Percentiles rank a stretch among this genome's conserved stretches.
These are phyloP conservation scores for Populus alba DNA, from an alignment of 345 rosid species.

Conservation along the genomic window DNA sequence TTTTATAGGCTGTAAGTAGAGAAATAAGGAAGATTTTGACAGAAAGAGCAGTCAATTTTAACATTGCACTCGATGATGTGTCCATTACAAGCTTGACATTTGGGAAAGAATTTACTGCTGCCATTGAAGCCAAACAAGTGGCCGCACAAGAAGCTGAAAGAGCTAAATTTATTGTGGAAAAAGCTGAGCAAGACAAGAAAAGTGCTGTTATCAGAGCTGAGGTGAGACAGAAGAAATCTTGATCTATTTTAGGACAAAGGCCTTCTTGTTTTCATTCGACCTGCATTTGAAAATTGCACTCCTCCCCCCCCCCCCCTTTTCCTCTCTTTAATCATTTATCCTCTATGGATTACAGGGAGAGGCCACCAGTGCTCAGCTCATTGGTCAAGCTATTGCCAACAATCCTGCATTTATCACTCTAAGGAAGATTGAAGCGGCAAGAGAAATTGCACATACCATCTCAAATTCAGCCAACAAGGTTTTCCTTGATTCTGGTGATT, in stretches of 20 bases:
- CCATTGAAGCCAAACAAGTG: conserved; percentile 91
- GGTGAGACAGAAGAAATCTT: conserved; percentile 38
- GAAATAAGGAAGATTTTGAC: conserved; percentile 88
- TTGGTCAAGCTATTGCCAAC: conserved; percentile 90
- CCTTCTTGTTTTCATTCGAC: neutral
- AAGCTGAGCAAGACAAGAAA: conserved; percentile 90
- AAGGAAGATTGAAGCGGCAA: conserved; percentile 89
- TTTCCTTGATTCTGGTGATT: conserved; percentile 64
- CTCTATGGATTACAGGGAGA: conserved; percentile 59
- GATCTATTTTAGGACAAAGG: neutral
- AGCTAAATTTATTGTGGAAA: conserved; percentile 90
- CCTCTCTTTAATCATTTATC: neutral
- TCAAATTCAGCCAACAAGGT: conserved; percentile 69
- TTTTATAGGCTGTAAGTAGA: conserved; percentile 62
- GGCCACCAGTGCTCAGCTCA: conserved; percentile 87
- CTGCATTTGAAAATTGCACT: neutral
- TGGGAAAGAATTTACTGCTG: conserved; percentile 92
- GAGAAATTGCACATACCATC: conserved; percentile 87
- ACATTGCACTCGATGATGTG: conserved; percentile 84
- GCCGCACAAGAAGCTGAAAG: conserved; percentile 96
- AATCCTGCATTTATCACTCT: conserved; percentile 88
- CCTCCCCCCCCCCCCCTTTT: neutral
- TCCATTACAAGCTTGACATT: conserved; percentile 83
- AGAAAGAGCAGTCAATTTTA: conserved; percentile 66
- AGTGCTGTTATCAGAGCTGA: conserved; percentile 90